A percentile compares a stretch with the other conserved stretches of the same genome.
These are phyloP conservation scores for Coccomyxa subellipsoidea DNA, from an alignment of 163 green algal genomes.

Conservation along the genomic window DNA sequence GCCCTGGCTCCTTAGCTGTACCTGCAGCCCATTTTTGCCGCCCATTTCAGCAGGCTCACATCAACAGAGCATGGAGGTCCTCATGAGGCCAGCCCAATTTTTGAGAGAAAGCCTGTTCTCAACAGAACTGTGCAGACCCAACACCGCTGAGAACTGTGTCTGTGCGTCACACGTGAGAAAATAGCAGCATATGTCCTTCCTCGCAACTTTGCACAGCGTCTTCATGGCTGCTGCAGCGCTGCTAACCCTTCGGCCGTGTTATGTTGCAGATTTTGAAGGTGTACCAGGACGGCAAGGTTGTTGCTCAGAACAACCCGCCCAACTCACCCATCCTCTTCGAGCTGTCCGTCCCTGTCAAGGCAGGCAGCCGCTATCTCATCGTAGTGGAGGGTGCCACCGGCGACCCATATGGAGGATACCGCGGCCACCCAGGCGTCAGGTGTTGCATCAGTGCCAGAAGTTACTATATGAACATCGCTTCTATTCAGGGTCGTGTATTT, in stretches of 20 bases:
- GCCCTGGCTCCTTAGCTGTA: too few relatives aligned
- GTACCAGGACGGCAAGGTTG: slow-evolving; percentile 9
- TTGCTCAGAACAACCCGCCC: background rate
- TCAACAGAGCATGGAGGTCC: background rate
- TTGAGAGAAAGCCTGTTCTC: too few relatives aligned
- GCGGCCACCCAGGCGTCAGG: slow-evolving; percentile 10
- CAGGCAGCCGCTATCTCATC: background rate
- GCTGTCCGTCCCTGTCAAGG: slow-evolving; percentile 3
- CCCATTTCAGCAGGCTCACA: background rate
- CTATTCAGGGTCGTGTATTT: too few relatives aligned
- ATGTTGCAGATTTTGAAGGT: slow-evolving; percentile 9
- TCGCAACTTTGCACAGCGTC: too few relatives aligned
- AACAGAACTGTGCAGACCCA: too few relatives aligned
- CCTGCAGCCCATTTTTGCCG: background rate
- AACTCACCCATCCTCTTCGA: background rate
- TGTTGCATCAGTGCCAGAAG: too few relatives aligned
- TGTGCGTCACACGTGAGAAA: too few relatives aligned
- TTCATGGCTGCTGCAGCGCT: too few relatives aligned
- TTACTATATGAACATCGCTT: too few relatives aligned
- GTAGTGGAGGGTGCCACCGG: background rate
- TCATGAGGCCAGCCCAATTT: too few relatives aligned
- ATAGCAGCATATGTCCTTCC: too few relatives aligned
- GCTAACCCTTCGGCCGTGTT: too few relatives aligned
- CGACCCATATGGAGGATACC: slow-evolving; percentile 15
- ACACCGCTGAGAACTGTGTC: background rate